Conservation (phyloP, 352 stramenopile species). For the Phytophthora sansomeana region DNA sequence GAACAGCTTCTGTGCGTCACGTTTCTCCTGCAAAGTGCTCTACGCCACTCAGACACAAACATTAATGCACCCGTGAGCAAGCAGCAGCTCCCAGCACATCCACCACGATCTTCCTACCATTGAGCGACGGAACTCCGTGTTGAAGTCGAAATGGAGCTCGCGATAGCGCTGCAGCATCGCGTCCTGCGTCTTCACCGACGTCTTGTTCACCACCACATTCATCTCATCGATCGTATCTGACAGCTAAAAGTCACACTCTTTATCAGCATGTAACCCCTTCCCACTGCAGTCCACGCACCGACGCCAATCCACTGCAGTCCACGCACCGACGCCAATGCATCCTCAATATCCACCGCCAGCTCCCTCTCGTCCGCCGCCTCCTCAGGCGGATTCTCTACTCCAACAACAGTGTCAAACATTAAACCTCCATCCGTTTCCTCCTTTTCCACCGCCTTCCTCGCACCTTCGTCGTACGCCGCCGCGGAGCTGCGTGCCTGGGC, state of each 20-base stretch:
- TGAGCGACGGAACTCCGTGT: slow-evolving; percentile 93
- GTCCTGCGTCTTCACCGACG: slow-evolving; percentile 82
- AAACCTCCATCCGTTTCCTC: not conserved
- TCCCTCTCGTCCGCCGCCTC: slow-evolving; percentile 68
- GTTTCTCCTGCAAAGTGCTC: slow-evolving; percentile 84
- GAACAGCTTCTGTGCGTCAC: slow-evolving; percentile 84
- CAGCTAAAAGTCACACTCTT: slow-evolving; percentile 45
- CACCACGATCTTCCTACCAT: slow-evolving; percentile 56
- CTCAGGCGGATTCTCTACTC: slow-evolving; percentile 70
- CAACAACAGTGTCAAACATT: not conserved
- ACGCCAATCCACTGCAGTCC: slow-evolving; percentile 33
- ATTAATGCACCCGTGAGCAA: not conserved
- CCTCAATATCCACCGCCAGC: slow-evolving; percentile 82
- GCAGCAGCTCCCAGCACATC: not conserved
- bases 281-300: slow-evolving; percentile 40
- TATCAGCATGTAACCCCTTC: not conserved
- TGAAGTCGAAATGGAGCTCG: slow-evolving; percentile 97
- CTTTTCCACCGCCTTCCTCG: not conserved
- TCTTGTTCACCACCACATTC: slow-evolving; percentile 75
- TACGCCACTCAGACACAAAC: slow-evolving; percentile 30
- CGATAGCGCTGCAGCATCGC: slow-evolving; percentile 95
- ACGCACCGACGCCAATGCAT: slow-evolving; percentile 65
- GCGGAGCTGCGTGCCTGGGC: slow-evolving; percentile 41
- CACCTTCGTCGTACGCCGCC: slow-evolving; percentile 71
- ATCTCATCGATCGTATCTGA: slow-evolving; percentile 90